Conservation (phyloP, 805 yeast species). For the Wickerhamiella shivajii region DNA sequence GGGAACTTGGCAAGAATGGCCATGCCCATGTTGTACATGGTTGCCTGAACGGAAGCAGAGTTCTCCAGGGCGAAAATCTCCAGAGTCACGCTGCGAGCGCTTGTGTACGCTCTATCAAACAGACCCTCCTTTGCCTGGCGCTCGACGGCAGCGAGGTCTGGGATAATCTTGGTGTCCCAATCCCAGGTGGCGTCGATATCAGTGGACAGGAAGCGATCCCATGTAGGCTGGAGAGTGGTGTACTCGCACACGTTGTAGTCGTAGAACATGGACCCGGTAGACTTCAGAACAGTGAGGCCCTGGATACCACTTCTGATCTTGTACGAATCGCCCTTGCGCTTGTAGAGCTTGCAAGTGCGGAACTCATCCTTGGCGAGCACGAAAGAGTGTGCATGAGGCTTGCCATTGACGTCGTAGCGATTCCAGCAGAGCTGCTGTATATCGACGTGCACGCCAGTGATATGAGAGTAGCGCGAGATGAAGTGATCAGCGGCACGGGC, state of each 20-base stretch:
- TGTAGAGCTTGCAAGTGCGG: conserved; percentile 34
- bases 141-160: conserved; percentile 14
- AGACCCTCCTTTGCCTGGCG: conserved; percentile 29
- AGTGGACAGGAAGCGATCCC: conserved; percentile 76
- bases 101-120: conserved; percentile 50
- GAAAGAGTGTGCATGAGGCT: conserved; percentile 71
- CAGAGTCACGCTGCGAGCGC: conserved; percentile 55
- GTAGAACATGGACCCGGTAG: conserved; percentile 86
- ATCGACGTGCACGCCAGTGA: conserved; percentile 51
- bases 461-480: conserved; percentile 59
- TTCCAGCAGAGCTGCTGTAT: conserved; percentile 70
- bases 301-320: conserved; percentile 52
- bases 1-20: conserved; percentile 48
- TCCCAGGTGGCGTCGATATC: conserved; percentile 66
- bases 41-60: conserved; percentile 91
- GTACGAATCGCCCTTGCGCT: conserved; percentile 30
- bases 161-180: conserved; percentile 36
- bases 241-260: conserved; percentile 77
- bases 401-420: conserved; percentile 59
- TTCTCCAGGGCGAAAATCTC: conserved; percentile 70
- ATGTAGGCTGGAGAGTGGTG: conserved; percentile 74
- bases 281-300: conserved; percentile 71
- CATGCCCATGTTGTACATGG: conserved; percentile 85
- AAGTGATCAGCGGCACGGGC: conserved; percentile 75
- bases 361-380: conserved; percentile 73